Evolutionary conservation across 169 alveolate species (phyloP).

Genomic region (Eimeria zaria): DNA sequence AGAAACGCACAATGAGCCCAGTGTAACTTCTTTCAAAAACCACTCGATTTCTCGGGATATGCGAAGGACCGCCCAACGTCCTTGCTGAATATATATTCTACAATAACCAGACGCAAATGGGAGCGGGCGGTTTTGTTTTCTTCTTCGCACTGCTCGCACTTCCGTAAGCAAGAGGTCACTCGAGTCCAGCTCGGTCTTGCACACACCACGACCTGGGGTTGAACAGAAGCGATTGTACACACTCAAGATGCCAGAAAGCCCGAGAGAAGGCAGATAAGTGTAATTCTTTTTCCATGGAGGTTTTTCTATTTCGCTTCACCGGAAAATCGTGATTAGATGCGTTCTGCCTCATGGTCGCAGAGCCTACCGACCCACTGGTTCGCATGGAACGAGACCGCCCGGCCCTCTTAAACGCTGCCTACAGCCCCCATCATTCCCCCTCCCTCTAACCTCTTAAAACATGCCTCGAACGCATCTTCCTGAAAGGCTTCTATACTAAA

Average conservation of each 20-base stretch:
- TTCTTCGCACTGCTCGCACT: not conserved
- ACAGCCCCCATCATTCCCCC: too few relatives aligned
- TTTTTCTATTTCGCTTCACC: not conserved
- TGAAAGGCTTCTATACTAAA: not conserved
- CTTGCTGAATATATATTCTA: not conserved
- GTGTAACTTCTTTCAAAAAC: not conserved
- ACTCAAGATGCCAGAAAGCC: not conserved
- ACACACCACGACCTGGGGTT: not conserved
- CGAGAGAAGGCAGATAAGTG: not conserved
- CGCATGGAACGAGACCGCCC: conserved; percentile 15
- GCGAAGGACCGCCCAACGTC: not conserved
- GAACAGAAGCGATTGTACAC: not conserved
- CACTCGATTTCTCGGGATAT: not conserved
- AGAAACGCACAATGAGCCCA: not conserved
- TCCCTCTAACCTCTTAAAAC: not conserved
- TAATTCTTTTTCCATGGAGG: not conserved
- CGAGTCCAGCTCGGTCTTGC: not conserved
- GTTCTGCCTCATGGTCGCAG: not conserved
- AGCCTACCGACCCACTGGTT: conserved; percentile 2
- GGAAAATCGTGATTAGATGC: not conserved
- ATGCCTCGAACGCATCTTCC: not conserved
- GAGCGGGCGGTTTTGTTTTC: not conserved
- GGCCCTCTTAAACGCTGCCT: not conserved
- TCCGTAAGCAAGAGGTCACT: not conserved
- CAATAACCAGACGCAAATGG: not conserved